A percentile compares a stretch with the other conserved stretches of the same genome.
phyloP scores from a whole-genome alignment of 2,329 filamentous ascomycete species.

The Penicillium hordei region DNA sequence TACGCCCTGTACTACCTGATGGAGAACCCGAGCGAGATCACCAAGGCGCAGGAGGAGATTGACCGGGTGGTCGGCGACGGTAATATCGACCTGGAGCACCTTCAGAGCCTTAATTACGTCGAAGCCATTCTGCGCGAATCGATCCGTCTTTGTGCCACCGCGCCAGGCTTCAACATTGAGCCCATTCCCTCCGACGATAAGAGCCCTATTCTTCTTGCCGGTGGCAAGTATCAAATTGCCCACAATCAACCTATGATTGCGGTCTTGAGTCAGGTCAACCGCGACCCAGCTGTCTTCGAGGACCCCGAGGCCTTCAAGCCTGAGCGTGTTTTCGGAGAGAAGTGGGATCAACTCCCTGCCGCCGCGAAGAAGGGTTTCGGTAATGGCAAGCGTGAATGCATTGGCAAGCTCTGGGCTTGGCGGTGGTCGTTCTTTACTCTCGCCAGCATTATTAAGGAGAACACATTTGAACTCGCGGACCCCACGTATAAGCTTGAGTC shows the following conservation, averaged over 20 bases:
- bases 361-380: constrained; percentile 70
- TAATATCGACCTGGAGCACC: constrained; percentile 51
- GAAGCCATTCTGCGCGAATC: constrained; percentile 67
- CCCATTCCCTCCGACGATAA: constrained; percentile 49
- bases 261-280: constrained; percentile 56
- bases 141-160: constrained; percentile 62
- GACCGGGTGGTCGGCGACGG: constrained; percentile 43
- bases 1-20: constrained; percentile 65
- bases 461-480: constrained; percentile 63
- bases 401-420: constrained; percentile 70
- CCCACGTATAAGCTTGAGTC: constrained; percentile 41
- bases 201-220: constrained; percentile 50
- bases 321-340: constrained; percentile 69
- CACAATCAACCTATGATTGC: constrained; percentile 52
- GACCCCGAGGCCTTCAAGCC: constrained; percentile 67
- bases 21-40: constrained; percentile 59
- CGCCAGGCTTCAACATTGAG: constrained; percentile 57
- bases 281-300: constrained; percentile 62
- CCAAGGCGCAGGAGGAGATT: constrained; percentile 64
- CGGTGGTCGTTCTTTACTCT: constrained; percentile 65
- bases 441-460: constrained; percentile 66
- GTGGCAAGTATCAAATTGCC: constrained; percentile 60
- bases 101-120: constrained; percentile 66
- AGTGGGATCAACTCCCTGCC: constrained; percentile 62
- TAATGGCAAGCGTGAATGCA: constrained; percentile 67